phyloP scores from a whole-genome alignment of 1,284 basidiomycete species.

The Rhodotorula sp. region DNA sequence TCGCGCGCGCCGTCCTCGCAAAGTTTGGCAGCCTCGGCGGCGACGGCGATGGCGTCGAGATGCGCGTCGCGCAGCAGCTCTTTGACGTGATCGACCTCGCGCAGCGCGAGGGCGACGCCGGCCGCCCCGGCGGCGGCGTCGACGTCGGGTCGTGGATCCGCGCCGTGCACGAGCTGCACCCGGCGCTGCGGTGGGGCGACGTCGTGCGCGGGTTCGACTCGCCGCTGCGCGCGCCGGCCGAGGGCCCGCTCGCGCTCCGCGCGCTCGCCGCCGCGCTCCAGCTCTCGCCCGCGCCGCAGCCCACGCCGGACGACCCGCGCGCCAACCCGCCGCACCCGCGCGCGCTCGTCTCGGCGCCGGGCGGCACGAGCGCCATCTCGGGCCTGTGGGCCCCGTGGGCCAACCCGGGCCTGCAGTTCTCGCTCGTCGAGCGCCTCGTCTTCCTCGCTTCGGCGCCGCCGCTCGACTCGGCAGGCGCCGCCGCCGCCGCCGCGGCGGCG shows the following conservation, averaged over 20 bases:
- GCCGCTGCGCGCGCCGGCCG: conserved; percentile 72
- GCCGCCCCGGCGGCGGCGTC: conserved; percentile 15
- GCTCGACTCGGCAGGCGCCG: conserved; percentile 46
- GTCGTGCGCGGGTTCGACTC: conserved; percentile 77
- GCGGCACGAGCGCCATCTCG: conserved; percentile 33
- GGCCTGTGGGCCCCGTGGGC: conserved; percentile 63
- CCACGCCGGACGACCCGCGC: conserved; percentile 3
- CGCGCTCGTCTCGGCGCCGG: conserved; percentile 22
- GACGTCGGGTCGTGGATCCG: conserved; percentile 21
- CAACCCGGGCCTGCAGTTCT: conserved; percentile 81
- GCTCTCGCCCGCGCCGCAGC: conserved; percentile 54
- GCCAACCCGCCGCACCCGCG: conserved; percentile 18
- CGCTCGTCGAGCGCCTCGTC: conserved; percentile 81
- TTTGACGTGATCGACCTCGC: conserved; percentile 37
- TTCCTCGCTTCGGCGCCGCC: conserved; percentile 63
- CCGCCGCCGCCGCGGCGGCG: neutral
- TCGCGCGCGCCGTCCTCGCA: conserved; percentile 65
- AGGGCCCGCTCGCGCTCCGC: conserved; percentile 67
- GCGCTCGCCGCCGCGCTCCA: conserved; percentile 73
- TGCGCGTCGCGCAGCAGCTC: conserved; percentile 34
- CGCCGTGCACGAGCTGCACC: conserved; percentile 38
- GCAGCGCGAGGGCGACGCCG: conserved; percentile 27
- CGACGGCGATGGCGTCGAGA: conserved; percentile 10
- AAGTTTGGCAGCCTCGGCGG: conserved; percentile 62
- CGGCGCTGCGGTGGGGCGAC: conserved; percentile 62